Evolutionary conservation across 2,329 filamentous ascomycete genomes (phyloP), one percentile per base, ranked within the genome.

Genomic region (Septoria petroselini): DNA sequence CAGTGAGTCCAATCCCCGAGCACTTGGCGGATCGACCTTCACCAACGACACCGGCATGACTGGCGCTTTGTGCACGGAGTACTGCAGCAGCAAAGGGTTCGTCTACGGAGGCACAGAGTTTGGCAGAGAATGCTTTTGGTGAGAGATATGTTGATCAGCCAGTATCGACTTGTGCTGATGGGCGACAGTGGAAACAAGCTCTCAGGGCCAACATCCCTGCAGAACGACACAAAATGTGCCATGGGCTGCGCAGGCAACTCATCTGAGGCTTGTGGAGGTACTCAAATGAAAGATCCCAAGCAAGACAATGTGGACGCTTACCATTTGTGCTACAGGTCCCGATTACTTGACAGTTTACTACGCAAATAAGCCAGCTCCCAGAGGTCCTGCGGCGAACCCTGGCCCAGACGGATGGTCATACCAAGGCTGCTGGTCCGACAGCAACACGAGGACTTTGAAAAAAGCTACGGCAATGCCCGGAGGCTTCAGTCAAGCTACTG

Each of bases 401-500:
- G 59, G 57, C 7, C 58, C 58, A 6, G 18, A 52, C 6, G 51
- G 51, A 15, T 61, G 59, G 65, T 66, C 63, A 1, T 64, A 60
- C 27, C 56, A 57, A 25, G 67, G 67, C 3, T 69, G 67, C 50
- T 68, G 58, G 49, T 57, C 58, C 6, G 65, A 69, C 45, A 50
- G 53, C 19, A 52, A 53, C 17, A 35, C 48, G 18, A 53, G 58
- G 25, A 57, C 59, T 3, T 53, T 58, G 14, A 48, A 52, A 1
- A 47, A 65, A n/a, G 14, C 44, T 2, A 49, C 57, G 15, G 45
- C 52, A 29, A 55, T 56, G 11, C 59, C 58, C 15, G 62, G 58
- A 15, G 55, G 55, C 12, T 33, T 37, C 12, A 55, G 50, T 25
- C 65, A 63, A 38, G 50, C 53, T 39, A 61, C 61, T 3, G 60